Conservation (phyloP, 2,329 filamentous ascomycete genomes). For the Clonostachys chloroleuca region DNA sequence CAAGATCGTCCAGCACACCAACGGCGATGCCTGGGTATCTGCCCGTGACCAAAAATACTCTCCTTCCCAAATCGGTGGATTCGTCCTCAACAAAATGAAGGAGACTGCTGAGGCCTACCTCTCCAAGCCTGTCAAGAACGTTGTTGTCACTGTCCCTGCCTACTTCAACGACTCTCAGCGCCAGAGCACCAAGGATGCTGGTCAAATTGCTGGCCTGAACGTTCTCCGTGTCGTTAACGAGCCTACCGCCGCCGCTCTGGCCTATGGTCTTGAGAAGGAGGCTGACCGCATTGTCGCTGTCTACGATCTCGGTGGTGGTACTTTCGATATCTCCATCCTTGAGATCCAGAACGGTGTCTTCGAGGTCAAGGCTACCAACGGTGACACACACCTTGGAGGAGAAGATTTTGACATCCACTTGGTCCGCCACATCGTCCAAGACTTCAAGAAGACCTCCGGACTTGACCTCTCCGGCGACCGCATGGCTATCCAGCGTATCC, state of each 20-base stretch:
- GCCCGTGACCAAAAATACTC: slow-evolving; percentile 94
- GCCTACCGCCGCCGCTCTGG: slow-evolving; percentile 91
- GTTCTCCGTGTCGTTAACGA: slow-evolving; percentile 98
- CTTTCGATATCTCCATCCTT: slow-evolving; percentile 97
- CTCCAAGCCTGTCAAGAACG: slow-evolving; percentile 87
- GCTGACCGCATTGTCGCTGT: slow-evolving; percentile 86
- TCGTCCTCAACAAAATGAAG: slow-evolving; percentile 98
- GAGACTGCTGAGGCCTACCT: slow-evolving; percentile 95
- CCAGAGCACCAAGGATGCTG: slow-evolving; percentile 97
- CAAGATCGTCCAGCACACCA: slow-evolving; percentile 96
- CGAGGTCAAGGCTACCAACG: slow-evolving; percentile 98
- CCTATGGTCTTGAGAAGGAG: slow-evolving; percentile 95
- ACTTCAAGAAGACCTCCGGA: slow-evolving; percentile 94
- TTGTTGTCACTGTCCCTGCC: slow-evolving; percentile 92
- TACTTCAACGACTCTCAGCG: slow-evolving; percentile 99
- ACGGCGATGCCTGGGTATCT: slow-evolving; percentile 94
- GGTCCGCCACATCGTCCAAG: slow-evolving; percentile 86
- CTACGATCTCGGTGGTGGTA: slow-evolving; percentile 97
- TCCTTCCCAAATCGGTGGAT: slow-evolving; percentile 96
- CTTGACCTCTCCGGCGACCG: slow-evolving; percentile 88
- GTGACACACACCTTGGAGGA: slow-evolving; percentile 96
- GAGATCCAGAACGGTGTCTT: slow-evolving; percentile 98
- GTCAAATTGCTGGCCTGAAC: slow-evolving; percentile 92
- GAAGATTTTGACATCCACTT: slow-evolving; percentile 97
- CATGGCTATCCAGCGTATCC: slow-evolving; percentile 98